Percentiles rank a stretch among this genome's conserved stretches.
These are phyloP conservation scores for Lepidium campestre DNA, from an alignment of 441 rosid genomes.

Conservation along the genomic window DNA sequence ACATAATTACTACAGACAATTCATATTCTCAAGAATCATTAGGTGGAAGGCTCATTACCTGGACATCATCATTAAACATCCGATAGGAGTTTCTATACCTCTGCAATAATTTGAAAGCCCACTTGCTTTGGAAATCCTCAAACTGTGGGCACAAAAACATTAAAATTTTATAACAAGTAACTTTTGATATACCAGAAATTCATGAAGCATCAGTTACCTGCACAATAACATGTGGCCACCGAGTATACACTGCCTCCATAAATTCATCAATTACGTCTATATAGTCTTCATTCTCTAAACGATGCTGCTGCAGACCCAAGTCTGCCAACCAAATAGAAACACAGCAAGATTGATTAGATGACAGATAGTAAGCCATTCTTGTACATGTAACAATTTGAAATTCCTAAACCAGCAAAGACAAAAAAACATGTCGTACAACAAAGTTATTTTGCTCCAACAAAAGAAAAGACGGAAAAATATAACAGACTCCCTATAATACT, in stretches of 20 bases:
- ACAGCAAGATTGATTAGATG: conserved; percentile 3
- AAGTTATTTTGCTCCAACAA: neutral
- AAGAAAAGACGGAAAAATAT: neutral
- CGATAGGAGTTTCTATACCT: conserved; percentile 73
- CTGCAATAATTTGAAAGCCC: conserved; percentile 98
- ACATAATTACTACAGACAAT: neutral
- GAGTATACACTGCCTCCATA: conserved; percentile 98
- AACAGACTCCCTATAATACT: neutral
- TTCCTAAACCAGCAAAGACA: neutral
- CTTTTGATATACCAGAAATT: conserved; percentile 12
- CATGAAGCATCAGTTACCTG: conserved; percentile 48
- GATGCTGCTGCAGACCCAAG: conserved; percentile 90
- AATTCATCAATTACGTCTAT: conserved; percentile 82
- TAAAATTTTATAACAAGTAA: neutral
- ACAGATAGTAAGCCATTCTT: neutral
- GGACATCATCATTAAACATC: conserved; percentile 99
- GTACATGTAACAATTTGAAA: neutral
- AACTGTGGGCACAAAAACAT: conserved; percentile 45
- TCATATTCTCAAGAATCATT: neutral
- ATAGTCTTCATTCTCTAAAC: conserved; percentile 83
- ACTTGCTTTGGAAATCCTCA: conserved; percentile 99
- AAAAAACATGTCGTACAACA: neutral
- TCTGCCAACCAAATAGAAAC: conserved; percentile 43
- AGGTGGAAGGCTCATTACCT: conserved; percentile 52
- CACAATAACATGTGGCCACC: conserved; percentile 98